Conservation (phyloP, 2,329 filamentous ascomycete species). For the Trichothecium sympodiale region DNA sequence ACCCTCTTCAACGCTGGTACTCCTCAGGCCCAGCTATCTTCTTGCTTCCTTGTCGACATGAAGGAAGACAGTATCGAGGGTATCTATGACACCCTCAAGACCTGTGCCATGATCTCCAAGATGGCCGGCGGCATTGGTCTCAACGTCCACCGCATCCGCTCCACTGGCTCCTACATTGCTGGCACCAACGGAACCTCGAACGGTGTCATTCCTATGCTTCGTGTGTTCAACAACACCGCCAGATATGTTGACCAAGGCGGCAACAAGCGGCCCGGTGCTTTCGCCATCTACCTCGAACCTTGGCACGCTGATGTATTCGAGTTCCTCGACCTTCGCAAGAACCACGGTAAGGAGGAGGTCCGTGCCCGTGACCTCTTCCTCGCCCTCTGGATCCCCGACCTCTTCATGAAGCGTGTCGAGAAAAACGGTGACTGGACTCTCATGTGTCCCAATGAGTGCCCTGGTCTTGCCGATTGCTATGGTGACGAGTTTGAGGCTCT, state of each 20-base stretch:
- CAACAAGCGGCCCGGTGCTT: conserved; percentile 97
- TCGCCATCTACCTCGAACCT: conserved; percentile 97
- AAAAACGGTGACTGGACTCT: conserved; percentile 94
- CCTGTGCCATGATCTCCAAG: conserved; percentile 99
- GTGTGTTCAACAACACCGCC: conserved; percentile 98
- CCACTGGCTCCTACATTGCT: conserved; percentile 94
- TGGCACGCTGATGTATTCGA: conserved; percentile 98
- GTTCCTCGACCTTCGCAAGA: conserved; percentile 96
- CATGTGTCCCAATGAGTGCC: conserved; percentile 95
- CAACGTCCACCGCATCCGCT: conserved; percentile 92
- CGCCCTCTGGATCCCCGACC: conserved; percentile 93
- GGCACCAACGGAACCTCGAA: conserved; percentile 98
- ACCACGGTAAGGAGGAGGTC: conserved; percentile 97
- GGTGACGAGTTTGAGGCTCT: conserved; percentile 94
- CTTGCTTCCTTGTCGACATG: conserved; percentile 98
- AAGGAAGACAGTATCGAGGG: conserved; percentile 99
- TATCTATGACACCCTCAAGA: conserved; percentile 98
- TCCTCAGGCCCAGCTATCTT: conserved; percentile 86
- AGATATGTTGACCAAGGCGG: conserved; percentile 98
- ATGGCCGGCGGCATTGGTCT: conserved; percentile 96
- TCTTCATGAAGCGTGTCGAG: conserved; percentile 99
- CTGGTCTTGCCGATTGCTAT: conserved; percentile 90
- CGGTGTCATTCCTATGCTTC: conserved; percentile 93
- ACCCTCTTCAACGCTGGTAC: conserved; percentile 98
- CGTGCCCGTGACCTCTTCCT: conserved; percentile 96